Conservation (phyloP, 2,329 filamentous ascomycete genomes). For the Metarhizium sp. region DNA sequence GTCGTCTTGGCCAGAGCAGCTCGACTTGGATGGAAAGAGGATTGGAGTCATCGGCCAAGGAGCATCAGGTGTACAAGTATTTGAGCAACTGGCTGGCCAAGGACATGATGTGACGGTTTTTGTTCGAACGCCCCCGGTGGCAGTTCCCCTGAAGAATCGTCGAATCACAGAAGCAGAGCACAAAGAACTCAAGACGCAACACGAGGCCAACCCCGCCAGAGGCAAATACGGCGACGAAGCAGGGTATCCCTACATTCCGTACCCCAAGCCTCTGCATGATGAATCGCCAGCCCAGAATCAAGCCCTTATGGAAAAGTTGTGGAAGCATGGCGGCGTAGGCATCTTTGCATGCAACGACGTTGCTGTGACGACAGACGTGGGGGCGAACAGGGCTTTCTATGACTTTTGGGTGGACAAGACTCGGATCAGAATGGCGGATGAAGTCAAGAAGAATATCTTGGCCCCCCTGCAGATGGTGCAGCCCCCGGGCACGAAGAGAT, state of each 20-base stretch:
- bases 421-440: not conserved
- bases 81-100: not conserved
- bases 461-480: not conserved
- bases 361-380: not conserved
- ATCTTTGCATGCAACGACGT: not conserved
- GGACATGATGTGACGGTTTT: not conserved
- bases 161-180: not conserved
- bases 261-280: not conserved
- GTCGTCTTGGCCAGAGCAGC: not conserved
- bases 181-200: not conserved
- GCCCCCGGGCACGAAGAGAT: not conserved
- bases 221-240: not conserved
- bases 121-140: not conserved
- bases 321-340: not conserved
- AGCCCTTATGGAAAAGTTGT: not conserved
- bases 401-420: not conserved
- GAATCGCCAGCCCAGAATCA: not conserved
- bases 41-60: not conserved
- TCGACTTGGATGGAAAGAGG: not conserved
- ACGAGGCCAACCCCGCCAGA: not conserved
- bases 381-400: not conserved
- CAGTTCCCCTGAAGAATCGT: not conserved
- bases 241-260: not conserved
- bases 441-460: not conserved
- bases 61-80: not conserved